A percentile compares a stretch with the other conserved stretches of the same genome.
phyloP scores from a whole-genome alignment of 345 rosid species.

The Gynandropsis gynandra region DNA sequence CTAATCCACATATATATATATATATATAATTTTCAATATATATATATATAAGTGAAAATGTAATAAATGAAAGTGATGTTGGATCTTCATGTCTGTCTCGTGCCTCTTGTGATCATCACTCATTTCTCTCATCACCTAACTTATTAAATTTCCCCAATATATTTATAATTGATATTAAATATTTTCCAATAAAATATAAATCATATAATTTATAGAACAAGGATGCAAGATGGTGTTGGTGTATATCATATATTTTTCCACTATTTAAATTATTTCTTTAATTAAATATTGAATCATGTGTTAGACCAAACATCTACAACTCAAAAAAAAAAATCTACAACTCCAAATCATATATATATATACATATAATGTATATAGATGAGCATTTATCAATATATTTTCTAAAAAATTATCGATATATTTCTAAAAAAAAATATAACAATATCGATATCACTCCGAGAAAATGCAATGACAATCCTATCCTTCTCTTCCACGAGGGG shows the following conservation, averaged over 20 bases:
- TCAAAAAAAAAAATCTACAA: conserved; percentile 10
- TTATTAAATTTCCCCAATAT: conserved; percentile 1
- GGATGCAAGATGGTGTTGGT: too few species aligned
- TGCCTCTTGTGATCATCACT: conserved; percentile 18
- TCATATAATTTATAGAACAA: neutral
- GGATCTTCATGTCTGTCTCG: neutral
- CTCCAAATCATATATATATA: neutral
- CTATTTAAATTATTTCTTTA: too few species aligned
- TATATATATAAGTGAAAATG: neutral
- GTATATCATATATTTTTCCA: too few species aligned
- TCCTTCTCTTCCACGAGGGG: neutral
- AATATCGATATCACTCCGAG: conserved; percentile 4
- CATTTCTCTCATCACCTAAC: conserved; percentile 25
- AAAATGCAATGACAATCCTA: conserved; percentile 3
- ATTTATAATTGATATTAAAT: too few species aligned
- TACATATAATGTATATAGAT: too few species aligned
- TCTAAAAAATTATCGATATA: conserved; percentile 16
- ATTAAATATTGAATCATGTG: too few species aligned
- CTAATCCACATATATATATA: neutral
- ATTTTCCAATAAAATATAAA: neutral
- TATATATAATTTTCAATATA: neutral
- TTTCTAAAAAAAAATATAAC: conserved; percentile 12
- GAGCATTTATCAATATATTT: too few species aligned
- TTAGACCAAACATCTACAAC: too few species aligned
- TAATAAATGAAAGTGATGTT: neutral